These are phyloP conservation scores for Dioscorea alata DNA, from an alignment of 106 monocot species.

Conservation along the genomic window DNA sequence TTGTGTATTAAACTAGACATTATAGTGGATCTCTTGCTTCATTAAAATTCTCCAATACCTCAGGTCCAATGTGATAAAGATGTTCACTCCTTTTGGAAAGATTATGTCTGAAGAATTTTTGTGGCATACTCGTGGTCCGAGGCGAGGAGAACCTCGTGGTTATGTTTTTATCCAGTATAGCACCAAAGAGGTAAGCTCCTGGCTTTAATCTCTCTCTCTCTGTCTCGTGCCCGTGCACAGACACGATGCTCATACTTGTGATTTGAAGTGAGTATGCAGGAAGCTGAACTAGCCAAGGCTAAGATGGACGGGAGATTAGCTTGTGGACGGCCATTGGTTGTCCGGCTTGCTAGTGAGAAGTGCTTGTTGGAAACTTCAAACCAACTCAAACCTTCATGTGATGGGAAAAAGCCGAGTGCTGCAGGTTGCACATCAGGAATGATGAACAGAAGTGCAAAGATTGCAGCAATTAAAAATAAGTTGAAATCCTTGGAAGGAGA, in stretches of 20 bases:
- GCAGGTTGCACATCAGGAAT: conserved; percentile 24
- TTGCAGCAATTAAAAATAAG: conserved; percentile 86
- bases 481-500: conserved; percentile 72
- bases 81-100: conserved; percentile 89
- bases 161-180: conserved; percentile 91
- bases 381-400: conserved; percentile 2
- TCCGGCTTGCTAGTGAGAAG: conserved; percentile 82
- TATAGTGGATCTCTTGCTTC: neutral
- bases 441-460: conserved; percentile 44
- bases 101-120: conserved; percentile 84
- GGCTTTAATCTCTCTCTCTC: neutral
- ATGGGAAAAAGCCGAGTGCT: conserved; percentile 26
- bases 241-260: conserved; percentile 36
- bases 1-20: too few species aligned
- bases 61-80: conserved; percentile 74
- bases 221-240: neutral
- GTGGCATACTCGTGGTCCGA: conserved; percentile 91
- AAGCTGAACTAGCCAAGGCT: conserved; percentile 77
- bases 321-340: conserved; percentile 76
- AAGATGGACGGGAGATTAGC: conserved; percentile 80
- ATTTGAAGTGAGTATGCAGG: conserved; percentile 98
- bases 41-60: neutral
- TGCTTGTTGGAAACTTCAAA: conserved; percentile 18
- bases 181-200: conserved; percentile 61
- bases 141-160: conserved; percentile 89